A percentile compares a stretch with the other conserved stretches of the same genome.
These are phyloP conservation scores for Mortierella sp. DNA, from an alignment of 371 early-diverging fungal genomes.

Conservation along the genomic window DNA sequence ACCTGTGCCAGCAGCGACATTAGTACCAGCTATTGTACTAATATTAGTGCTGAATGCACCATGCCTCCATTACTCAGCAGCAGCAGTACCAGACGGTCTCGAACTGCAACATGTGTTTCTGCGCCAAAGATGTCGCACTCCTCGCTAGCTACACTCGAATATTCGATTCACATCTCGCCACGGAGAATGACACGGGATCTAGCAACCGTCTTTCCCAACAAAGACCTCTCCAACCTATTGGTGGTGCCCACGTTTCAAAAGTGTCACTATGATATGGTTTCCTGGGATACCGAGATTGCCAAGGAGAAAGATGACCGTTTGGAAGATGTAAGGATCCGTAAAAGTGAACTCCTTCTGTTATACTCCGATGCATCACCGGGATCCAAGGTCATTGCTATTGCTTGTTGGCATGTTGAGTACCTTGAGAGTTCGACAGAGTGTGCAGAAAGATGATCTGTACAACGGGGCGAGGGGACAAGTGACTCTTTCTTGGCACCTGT, in stretches of 20 bases:
- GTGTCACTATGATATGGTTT: slow-evolving; percentile 80
- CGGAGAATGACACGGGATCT: slow-evolving; percentile 65
- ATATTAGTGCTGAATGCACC: neutral
- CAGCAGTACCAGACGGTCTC: neutral
- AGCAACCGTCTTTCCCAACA: slow-evolving; percentile 65
- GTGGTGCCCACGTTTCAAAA: slow-evolving; percentile 85
- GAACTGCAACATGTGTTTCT: slow-evolving; percentile 11
- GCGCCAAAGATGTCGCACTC: slow-evolving; percentile 31
- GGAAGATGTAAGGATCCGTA: slow-evolving; percentile 66
- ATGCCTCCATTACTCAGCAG: neutral
- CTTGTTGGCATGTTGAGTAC: no score
- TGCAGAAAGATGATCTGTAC: no score
- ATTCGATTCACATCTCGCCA: slow-evolving; percentile 67
- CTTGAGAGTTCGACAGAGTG: no score
- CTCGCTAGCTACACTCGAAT: slow-evolving; percentile 49
- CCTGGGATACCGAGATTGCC: slow-evolving; percentile 73
- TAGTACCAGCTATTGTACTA: neutral
- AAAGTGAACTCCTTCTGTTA: slow-evolving; percentile 3
- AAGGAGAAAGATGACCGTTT: slow-evolving; percentile 83
- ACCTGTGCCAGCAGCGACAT: neutral
- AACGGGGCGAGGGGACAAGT: no score
- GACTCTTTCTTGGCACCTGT: neutral
- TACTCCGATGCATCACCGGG: no score
- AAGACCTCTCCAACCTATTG: slow-evolving; percentile 61
- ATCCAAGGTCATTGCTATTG: no score